These are phyloP conservation scores for Didymella arachidicola DNA, from an alignment of 2,329 filamentous ascomycete genomes.

Conservation along the genomic window DNA sequence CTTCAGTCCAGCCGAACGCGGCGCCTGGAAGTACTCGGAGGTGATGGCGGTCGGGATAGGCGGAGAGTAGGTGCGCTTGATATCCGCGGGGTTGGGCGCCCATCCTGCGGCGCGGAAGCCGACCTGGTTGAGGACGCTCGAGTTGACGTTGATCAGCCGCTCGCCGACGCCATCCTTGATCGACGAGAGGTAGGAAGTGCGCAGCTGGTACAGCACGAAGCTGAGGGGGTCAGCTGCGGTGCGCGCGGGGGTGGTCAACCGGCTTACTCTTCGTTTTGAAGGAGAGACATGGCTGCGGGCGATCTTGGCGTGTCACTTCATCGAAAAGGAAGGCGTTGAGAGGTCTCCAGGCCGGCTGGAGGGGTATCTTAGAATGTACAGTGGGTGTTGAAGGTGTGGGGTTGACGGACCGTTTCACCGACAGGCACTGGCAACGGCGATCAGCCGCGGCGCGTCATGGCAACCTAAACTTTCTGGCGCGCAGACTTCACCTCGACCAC, in stretches of 20 bases:
- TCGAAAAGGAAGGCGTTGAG: conserved; percentile 1
- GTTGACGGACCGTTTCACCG: conserved; percentile 21
- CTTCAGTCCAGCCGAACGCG: conserved; percentile 64
- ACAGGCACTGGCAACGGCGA: conserved; percentile 16
- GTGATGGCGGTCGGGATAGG: conserved; percentile 84
- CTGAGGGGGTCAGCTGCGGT: conserved; percentile 54
- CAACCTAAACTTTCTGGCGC: not conserved
- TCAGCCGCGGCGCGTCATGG: conserved; percentile 17
- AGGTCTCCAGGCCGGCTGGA: conserved; percentile 47
- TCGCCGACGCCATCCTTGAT: conserved; percentile 86
- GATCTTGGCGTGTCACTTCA: conserved; percentile 28
- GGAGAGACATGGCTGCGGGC: conserved; percentile 51
- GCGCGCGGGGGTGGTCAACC: conserved; percentile 9
- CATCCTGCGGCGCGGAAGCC: conserved; percentile 85
- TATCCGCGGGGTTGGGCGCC: conserved; percentile 75
- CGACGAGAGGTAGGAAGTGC: conserved; percentile 79
- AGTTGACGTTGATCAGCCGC: conserved; percentile 81
- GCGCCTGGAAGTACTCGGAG: conserved; percentile 84
- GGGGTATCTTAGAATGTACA: conserved; percentile 12
- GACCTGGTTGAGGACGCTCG: conserved; percentile 78
- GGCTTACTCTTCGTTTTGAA: conserved; percentile 56
- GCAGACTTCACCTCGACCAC: conserved; percentile 1
- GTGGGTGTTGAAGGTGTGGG: conserved; percentile 13
- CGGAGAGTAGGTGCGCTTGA: conserved; percentile 84
- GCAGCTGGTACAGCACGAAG: conserved; percentile 82